phyloP scores from a whole-genome alignment of 129 eudicot genomes.

The Solidago caesia region DNA sequence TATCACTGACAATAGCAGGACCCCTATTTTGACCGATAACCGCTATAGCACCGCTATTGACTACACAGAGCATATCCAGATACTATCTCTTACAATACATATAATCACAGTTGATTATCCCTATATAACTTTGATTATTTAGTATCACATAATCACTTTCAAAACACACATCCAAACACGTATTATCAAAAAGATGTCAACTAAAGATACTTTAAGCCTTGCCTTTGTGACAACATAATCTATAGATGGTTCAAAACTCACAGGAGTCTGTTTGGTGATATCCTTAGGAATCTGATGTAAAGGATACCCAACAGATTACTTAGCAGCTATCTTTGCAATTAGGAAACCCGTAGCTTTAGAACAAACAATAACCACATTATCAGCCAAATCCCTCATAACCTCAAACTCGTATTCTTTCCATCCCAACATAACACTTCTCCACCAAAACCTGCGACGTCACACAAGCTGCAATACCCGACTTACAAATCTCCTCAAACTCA shows the following conservation, averaged over 20 bases:
- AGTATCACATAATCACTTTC: too few species aligned
- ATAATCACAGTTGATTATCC: background rate
- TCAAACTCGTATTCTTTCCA: slow-evolving; percentile 97
- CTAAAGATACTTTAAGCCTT: background rate
- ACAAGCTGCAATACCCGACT: slow-evolving; percentile 92
- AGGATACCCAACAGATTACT: slow-evolving; percentile 85
- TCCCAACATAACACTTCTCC: slow-evolving; percentile 83
- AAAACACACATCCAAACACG: background rate
- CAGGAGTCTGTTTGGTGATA: slow-evolving; percentile 84
- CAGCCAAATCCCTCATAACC: slow-evolving; percentile 97
- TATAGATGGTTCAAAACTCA: slow-evolving; percentile 89
- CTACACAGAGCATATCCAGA: too few species aligned
- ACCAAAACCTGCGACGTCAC: slow-evolving; percentile 83
- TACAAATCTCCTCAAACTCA: slow-evolving; percentile 86
- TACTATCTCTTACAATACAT: background rate
- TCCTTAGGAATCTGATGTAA: slow-evolving; percentile 96
- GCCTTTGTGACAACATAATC: slow-evolving; percentile 92
- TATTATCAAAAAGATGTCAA: background rate
- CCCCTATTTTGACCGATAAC: too few species aligned
- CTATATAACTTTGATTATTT: background rate
- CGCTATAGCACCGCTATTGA: too few species aligned
- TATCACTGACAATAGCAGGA: too few species aligned
- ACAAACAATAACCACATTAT: slow-evolving; percentile 85
- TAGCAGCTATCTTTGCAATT: slow-evolving; percentile 93
- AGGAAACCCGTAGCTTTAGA: slow-evolving; percentile 91